Evolutionary conservation across 176 grass and related monocot species (phyloP).

Genomic region (Areca catechu): DNA sequence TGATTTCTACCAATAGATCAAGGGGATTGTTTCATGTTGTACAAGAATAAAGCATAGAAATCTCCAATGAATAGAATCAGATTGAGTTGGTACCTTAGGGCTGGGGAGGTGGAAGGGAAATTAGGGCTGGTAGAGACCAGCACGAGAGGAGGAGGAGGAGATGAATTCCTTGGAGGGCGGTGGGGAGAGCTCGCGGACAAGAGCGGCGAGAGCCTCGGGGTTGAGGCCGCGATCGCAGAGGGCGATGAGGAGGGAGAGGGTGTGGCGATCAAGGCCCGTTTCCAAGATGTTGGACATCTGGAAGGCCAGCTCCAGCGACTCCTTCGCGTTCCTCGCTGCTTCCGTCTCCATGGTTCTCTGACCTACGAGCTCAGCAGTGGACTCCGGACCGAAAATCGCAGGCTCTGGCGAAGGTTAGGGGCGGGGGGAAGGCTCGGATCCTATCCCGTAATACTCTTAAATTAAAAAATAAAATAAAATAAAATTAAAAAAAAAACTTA

Average conservation of each 20-base stretch:
- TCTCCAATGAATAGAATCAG: no score
- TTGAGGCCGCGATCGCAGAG: conserved; percentile 15
- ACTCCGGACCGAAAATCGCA: no score
- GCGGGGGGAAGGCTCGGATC: no score
- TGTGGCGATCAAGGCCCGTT: conserved; percentile 13
- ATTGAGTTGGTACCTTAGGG: no score
- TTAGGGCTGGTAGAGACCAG: background rate
- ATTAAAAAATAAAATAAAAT: no score
- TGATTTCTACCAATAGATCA: no score
- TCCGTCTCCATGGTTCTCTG: background rate
- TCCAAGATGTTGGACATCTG: conserved; percentile 18
- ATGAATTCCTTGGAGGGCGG: background rate
- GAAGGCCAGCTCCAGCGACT: conserved; percentile 13
- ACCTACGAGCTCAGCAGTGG: background rate
- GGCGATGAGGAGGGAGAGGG: conserved; percentile 14
- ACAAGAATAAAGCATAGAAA: no score
- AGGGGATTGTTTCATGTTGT: no score
- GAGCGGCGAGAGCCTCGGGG: conserved; percentile 6
- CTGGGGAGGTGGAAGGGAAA: background rate
- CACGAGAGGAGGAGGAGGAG: background rate
- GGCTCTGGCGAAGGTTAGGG: no score
- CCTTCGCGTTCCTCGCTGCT: conserved; percentile 10
- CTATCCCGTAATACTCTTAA: no score
- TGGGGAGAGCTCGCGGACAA: conserved; percentile 9
- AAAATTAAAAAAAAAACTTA: no score